Evolutionary conservation across 768 basidiomycete genomes (phyloP).

Genomic region (Boletus vermiculosoides): DNA sequence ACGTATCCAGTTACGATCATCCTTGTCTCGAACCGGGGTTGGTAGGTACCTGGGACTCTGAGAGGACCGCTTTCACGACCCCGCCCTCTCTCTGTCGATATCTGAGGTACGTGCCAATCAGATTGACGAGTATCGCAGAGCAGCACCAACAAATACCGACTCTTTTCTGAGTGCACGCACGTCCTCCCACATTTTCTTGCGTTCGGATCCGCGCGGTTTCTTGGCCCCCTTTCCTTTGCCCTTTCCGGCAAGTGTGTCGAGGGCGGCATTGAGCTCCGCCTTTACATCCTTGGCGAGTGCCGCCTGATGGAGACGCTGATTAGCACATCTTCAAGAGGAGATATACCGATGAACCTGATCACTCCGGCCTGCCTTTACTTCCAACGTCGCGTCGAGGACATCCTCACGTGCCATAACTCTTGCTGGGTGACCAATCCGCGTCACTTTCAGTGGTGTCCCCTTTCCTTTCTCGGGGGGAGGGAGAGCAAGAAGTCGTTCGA

Average conservation of each 20-base stretch:
- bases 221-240: constrained; percentile 76
- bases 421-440: constrained; percentile 95
- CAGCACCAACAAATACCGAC: constrained; percentile 41
- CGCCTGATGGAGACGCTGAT: constrained; percentile 47
- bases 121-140: not conserved
- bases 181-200: constrained; percentile 85
- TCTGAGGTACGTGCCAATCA: constrained; percentile 38
- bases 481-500: constrained; percentile 75
- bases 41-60: constrained; percentile 63
- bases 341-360: constrained; percentile 51
- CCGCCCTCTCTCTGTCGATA: constrained; percentile 87
- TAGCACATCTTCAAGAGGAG: not conserved
- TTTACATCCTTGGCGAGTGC: constrained; percentile 88
- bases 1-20: not conserved
- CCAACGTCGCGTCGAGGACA: constrained; percentile 65
- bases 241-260: constrained; percentile 67
- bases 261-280: constrained; percentile 70
- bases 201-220: constrained; percentile 64
- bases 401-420: constrained; percentile 76
- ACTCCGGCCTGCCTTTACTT: constrained; percentile 68
- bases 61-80: constrained; percentile 78
- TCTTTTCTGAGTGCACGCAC: constrained; percentile 88
- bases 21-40: not conserved
- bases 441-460: constrained; percentile 51
- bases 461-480: constrained; percentile 49